These are phyloP conservation scores for Saxispiralis lemnorum DNA, from an alignment of 495 filamentous ascomycete genomes.

Conservation along the genomic window DNA sequence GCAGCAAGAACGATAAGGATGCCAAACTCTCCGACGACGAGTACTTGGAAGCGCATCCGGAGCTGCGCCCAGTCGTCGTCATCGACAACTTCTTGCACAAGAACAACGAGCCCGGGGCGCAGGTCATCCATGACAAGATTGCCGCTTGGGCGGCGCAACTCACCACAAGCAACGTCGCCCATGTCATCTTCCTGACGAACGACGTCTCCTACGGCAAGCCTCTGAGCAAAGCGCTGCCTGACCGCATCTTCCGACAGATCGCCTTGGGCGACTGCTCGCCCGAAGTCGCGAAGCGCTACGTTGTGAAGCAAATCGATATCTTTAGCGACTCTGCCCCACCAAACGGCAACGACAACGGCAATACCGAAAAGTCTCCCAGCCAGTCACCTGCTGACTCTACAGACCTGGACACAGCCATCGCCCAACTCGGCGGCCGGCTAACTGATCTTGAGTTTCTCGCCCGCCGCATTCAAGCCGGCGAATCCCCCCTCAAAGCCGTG, in stretches of 20 bases:
- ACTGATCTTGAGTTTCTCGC: constrained; percentile 89
- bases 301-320: constrained; percentile 58
- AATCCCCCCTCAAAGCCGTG: constrained; percentile 70
- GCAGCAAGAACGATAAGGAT: constrained; percentile 57
- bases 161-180: constrained; percentile 78
- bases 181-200: constrained; percentile 91
- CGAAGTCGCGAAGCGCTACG: constrained; percentile 71
- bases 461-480: constrained; percentile 75
- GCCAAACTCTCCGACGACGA: constrained; percentile 61
- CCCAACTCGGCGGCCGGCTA: constrained; percentile 66
- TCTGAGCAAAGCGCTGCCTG: constrained; percentile 70
- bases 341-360: constrained; percentile 1
- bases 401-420: constrained; percentile 69
- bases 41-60: constrained; percentile 80
- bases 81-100: constrained; percentile 90
- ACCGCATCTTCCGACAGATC: constrained; percentile 76
- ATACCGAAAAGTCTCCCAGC: constrained; percentile 20
- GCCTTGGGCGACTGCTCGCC: constrained; percentile 70
- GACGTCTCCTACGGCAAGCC: constrained; percentile 81
- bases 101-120: constrained; percentile 39
- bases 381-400: constrained; percentile 29
- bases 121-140: constrained; percentile 71
- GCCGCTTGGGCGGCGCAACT: constrained; percentile 75
- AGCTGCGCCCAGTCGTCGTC: constrained; percentile 66
- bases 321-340: constrained; percentile 22